Conservation (phyloP, 352 stramenopile genomes). For the Phytophthora pluvialis region DNA sequence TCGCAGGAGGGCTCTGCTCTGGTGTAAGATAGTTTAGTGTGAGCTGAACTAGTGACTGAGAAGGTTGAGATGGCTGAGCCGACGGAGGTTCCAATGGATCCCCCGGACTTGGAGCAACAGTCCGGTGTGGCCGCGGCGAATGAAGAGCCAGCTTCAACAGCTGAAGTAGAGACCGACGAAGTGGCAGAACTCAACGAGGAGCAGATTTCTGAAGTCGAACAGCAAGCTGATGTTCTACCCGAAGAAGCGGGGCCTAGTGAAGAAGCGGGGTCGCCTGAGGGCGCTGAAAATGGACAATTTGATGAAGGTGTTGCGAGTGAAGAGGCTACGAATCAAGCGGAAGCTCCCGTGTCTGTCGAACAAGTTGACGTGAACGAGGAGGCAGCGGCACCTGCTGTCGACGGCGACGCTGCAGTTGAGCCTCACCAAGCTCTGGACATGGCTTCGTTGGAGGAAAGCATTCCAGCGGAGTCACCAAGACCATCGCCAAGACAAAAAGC, state of each 20-base stretch:
- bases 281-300: background rate
- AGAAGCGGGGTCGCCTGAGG: background rate
- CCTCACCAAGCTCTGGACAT: constrained; percentile 29
- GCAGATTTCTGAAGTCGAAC: background rate
- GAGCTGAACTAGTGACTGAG: background rate
- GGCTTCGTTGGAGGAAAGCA: constrained; percentile 12
- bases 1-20: background rate
- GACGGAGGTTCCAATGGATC: background rate
- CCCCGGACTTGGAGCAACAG: background rate
- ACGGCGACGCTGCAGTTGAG: background rate
- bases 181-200: background rate
- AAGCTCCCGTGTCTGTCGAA: constrained; percentile 6
- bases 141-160: background rate
- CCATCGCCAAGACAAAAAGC: constrained; percentile 2
- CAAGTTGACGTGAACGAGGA: constrained; percentile 10
- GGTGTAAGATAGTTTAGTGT: background rate
- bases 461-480: constrained; percentile 2
- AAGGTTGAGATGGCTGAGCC: constrained; percentile 12
- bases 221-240: background rate
- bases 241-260: constrained; percentile 3
- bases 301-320: background rate
- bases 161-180: constrained; percentile 2
- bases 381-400: background rate
- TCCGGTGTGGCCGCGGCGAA: background rate
- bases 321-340: constrained; percentile 6